A percentile compares a stretch with the other conserved stretches of the same genome.
phyloP scores from a whole-genome alignment of 2,329 filamentous ascomycete genomes.

The Xylaria sp. region DNA sequence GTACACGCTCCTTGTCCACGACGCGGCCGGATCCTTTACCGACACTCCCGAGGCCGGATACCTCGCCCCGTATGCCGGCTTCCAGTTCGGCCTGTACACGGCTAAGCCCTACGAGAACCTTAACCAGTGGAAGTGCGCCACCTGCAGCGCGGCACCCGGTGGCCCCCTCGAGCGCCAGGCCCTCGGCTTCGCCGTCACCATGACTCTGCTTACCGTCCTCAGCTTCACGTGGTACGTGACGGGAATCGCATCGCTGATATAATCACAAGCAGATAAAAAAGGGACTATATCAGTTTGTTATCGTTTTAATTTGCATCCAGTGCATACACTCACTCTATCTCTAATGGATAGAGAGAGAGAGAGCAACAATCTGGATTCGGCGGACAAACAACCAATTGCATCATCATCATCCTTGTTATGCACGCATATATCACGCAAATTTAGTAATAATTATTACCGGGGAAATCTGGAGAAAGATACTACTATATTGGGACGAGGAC shows the following conservation, averaged over 20 bases:
- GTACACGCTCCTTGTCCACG: constrained; percentile 71
- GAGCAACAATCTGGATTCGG: background rate
- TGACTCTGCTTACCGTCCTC: constrained; percentile 65
- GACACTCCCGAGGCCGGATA: constrained; percentile 66
- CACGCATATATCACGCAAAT: constrained; percentile 15
- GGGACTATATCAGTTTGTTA: background rate
- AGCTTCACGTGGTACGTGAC: constrained; percentile 73
- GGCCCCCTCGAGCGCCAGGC: constrained; percentile 57
- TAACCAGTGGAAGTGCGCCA: constrained; percentile 64
- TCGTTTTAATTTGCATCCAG: background rate
- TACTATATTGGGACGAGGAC: constrained; percentile 20
- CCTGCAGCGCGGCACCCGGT: constrained; percentile 64
- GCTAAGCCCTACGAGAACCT: constrained; percentile 62
- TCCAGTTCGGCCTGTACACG: constrained; percentile 69
- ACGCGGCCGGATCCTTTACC: constrained; percentile 63
- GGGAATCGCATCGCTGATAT: constrained; percentile 56
- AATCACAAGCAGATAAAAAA: constrained; percentile 18
- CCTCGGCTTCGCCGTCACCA: constrained; percentile 61
- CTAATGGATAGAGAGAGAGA: background rate
- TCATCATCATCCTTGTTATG: constrained; percentile 13
- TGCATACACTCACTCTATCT: background rate
- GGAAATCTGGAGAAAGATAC: constrained; percentile 16
- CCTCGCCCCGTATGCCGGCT: constrained; percentile 58
- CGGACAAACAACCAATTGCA: constrained; percentile 16
- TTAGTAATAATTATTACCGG: constrained; percentile 29